Evolutionary conservation across 2,329 filamentous ascomycete species (phyloP), one percentile per base, ranked within the genome.

Genomic region (Podosphaera aphanis): DNA sequence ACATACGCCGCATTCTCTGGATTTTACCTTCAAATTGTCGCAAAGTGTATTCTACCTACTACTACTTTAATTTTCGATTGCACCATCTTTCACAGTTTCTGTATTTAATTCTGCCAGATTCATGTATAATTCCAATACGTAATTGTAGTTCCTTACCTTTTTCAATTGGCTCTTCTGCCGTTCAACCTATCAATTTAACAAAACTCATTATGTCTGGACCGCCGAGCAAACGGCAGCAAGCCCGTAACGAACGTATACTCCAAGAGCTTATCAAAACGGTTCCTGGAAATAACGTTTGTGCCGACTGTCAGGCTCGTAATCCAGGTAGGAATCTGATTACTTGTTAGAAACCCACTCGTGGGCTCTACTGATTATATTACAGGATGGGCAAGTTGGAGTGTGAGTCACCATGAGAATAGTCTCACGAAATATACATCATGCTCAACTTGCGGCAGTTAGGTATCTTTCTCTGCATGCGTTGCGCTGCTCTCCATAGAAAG

Each of bases 381-480:
- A 59, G 57, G 58, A 54, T 60, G 57, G 58, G 58, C 57, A 43
- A 60, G 57, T 47, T 59, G 57, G 57, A 60, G 56, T 54, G 57
- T 59, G 56, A 57, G 59, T 52, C 4, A 18, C 11, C n/a, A 16
- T 8, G 20, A 18, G 16, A 39, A 20, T 39, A 20, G 18, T 16
- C 20, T 8, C 2, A 23, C 7, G 7, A 11, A 8, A 39, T 7
- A 19, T 13, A 10, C n/a, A 8, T n/a, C 13, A 23, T 11, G 19
- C 52, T 57, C 44, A 56, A 46, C 18, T n/a, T 46, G 36, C 52
- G 39, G 29, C 59, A 94, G 83, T 67, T 98, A 64, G 90, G 90
- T 49, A 76, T 95, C 52, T 98, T 98, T 61, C 69, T 98, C 44
- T 98, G 90, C 65, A 92, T 98, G 82, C 83, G 90, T 60, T 98